phyloP scores from a whole-genome alignment of 1,284 basidiomycete species.

The Cutaneotrichosporon sp. region DNA sequence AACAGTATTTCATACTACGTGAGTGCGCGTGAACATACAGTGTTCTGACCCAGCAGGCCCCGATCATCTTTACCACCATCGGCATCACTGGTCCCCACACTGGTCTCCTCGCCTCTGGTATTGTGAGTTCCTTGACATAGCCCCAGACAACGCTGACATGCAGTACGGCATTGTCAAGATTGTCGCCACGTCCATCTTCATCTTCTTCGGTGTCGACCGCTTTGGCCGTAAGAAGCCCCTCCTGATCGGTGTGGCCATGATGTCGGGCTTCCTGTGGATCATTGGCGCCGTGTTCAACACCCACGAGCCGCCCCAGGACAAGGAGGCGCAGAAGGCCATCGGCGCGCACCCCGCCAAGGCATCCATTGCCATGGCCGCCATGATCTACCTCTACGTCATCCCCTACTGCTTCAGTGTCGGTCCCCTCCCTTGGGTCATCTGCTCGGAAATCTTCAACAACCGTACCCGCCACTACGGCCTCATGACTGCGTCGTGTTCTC shows the following conservation, averaged over 20 bases:
- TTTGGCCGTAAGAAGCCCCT: conserved; percentile 46
- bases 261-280: conserved; percentile 59
- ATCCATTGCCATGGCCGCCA: conserved; percentile 45
- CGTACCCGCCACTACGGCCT: conserved; percentile 71
- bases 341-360: conserved; percentile 18
- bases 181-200: conserved; percentile 62
- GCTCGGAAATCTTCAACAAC: conserved; percentile 74
- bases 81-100: conserved; percentile 54
- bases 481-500: conserved; percentile 62
- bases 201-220: conserved; percentile 56
- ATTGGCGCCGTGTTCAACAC: conserved; percentile 71
- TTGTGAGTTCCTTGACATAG: conserved; percentile 34
- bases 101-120: conserved; percentile 67
- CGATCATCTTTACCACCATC: conserved; percentile 54
- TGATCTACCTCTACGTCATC: conserved; percentile 48
- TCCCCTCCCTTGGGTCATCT: conserved; percentile 39
- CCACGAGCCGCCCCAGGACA: conserved; percentile 49
- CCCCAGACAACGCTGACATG: not conserved
- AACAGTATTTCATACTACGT: conserved; percentile 64
- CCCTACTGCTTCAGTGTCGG: conserved; percentile 49
- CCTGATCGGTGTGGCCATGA: conserved; percentile 54
- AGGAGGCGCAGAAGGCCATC: not conserved
- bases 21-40: no score
- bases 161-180: conserved; percentile 71
- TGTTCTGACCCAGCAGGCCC: no score